phyloP scores from a whole-genome alignment of 2,329 filamentous ascomycete species.

The Penicillium sp. region DNA sequence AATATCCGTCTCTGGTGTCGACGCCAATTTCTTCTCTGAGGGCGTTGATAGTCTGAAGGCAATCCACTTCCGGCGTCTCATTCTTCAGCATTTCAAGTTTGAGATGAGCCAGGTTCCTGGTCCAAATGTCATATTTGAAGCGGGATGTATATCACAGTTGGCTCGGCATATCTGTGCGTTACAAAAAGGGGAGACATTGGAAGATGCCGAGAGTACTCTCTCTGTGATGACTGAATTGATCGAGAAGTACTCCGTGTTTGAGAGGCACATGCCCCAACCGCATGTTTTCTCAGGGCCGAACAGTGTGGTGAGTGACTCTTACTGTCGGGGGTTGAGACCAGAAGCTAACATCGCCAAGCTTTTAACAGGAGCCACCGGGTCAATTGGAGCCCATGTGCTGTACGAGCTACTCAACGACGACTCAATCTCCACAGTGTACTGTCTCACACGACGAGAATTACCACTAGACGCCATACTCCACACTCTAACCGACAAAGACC shows the following conservation, averaged over 20 bases:
- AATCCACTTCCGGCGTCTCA: conserved; percentile 46
- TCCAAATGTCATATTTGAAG: conserved; percentile 47
- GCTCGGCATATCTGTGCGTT: conserved; percentile 36
- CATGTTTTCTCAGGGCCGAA: conserved; percentile 21
- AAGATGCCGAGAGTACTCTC: conserved; percentile 17
- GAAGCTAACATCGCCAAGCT: conserved; percentile 19
- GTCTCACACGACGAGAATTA: conserved; percentile 35
- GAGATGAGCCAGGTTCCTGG: conserved; percentile 26
- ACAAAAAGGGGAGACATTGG: conserved; percentile 23
- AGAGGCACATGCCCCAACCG: conserved; percentile 24
- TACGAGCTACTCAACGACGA: conserved; percentile 40
- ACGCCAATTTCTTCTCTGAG: conserved; percentile 46
- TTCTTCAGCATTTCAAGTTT: conserved; percentile 44
- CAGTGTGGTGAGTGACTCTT: conserved; percentile 25
- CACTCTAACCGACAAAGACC: conserved; percentile 23
- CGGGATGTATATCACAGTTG: conserved; percentile 40
- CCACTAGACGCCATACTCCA: conserved; percentile 25
- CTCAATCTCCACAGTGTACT: conserved; percentile 38
- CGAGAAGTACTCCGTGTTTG: conserved; percentile 48
- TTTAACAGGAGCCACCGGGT: conserved; percentile 48
- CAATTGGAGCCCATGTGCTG: conserved; percentile 45
- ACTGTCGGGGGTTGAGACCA: not conserved
- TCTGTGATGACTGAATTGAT: conserved; percentile 48
- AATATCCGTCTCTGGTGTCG: conserved; percentile 30
- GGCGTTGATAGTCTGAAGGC: conserved; percentile 52